A percentile compares a stretch with the other conserved stretches of the same genome.
phyloP scores from a whole-genome alignment of 805 yeast species.

The Teunomyces panamensis region DNA sequence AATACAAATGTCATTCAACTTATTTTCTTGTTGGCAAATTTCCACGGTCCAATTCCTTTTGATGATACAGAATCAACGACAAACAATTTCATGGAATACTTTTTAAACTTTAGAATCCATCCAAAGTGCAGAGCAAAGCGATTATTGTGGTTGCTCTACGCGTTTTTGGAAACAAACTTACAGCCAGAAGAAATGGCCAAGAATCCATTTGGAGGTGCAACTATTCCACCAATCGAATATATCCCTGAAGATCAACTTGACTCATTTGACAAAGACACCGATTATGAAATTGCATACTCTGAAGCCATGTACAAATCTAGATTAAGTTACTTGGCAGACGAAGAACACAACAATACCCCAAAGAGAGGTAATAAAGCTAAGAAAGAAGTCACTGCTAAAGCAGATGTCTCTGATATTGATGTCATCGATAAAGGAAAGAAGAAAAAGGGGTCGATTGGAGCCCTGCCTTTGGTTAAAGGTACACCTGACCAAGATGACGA shows the following conservation, averaged over 20 bases:
- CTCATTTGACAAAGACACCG: slow-evolving; percentile 46
- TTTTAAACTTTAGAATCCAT: slow-evolving; percentile 58
- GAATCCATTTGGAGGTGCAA: slow-evolving; percentile 56
- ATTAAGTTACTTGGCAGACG: slow-evolving; percentile 37
- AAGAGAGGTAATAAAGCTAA: slow-evolving; percentile 31
- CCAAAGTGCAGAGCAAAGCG: slow-evolving; percentile 68
- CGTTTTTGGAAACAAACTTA: slow-evolving; percentile 73
- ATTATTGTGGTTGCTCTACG: slow-evolving; percentile 79
- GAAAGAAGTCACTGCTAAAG: slow-evolving; percentile 13
- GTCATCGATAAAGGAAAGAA: background rate
- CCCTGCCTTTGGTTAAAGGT: background rate
- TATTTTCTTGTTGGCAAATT: slow-evolving; percentile 69
- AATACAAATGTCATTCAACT: slow-evolving; percentile 68
- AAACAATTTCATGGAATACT: slow-evolving; percentile 66
- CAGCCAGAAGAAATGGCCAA: slow-evolving; percentile 44
- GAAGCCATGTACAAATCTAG: slow-evolving; percentile 47
- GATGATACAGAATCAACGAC: slow-evolving; percentile 13
- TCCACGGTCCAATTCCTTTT: slow-evolving; percentile 45
- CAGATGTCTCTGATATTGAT: background rate
- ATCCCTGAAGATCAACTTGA: slow-evolving; percentile 25
- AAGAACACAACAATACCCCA: slow-evolving; percentile 31
- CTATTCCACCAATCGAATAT: slow-evolving; percentile 30
- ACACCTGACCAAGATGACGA: background rate
- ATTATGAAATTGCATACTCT: slow-evolving; percentile 47
- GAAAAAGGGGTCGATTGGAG: background rate